Conservation (phyloP, 345 rosid species). For the Syzygium oleosum region DNA sequence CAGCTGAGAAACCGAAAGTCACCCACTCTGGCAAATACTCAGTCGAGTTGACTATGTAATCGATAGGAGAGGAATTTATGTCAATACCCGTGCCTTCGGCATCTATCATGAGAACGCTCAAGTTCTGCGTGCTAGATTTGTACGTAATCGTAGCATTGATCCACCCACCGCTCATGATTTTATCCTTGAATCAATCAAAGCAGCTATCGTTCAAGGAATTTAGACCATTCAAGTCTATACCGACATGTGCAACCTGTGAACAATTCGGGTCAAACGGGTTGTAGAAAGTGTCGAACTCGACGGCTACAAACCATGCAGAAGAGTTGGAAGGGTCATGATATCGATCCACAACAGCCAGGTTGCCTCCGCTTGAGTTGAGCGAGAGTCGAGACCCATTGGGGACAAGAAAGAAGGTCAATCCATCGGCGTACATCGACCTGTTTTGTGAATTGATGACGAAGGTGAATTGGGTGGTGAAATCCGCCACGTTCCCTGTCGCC, state of each 20-base stretch:
- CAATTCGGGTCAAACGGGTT: background rate
- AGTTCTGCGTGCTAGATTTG: background rate
- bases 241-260: background rate
- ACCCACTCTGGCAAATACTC: background rate
- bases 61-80: rapidly evolving
- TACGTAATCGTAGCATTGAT: background rate
- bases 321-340: rapidly evolving
- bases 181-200: rapidly evolving
- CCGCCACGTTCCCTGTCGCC: background rate
- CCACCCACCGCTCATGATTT: background rate
- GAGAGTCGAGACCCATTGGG: background rate
- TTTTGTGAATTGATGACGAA: rapidly evolving
- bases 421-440: rapidly evolving
- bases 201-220: rapidly evolving
- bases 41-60: background rate
- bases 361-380: rapidly evolving
- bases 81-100: rapidly evolving
- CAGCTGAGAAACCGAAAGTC: background rate
- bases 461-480: background rate
- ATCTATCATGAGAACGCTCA: background rate
- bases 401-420: background rate
- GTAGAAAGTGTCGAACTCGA: background rate
- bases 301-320: background rate
- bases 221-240: background rate
- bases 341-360: rapidly evolving